Percentiles rank a stretch among this genome's conserved stretches.
These are phyloP conservation scores for Aspergillus sclerotioniger DNA, from an alignment of 495 filamentous ascomycete species.

Conservation along the genomic window DNA sequence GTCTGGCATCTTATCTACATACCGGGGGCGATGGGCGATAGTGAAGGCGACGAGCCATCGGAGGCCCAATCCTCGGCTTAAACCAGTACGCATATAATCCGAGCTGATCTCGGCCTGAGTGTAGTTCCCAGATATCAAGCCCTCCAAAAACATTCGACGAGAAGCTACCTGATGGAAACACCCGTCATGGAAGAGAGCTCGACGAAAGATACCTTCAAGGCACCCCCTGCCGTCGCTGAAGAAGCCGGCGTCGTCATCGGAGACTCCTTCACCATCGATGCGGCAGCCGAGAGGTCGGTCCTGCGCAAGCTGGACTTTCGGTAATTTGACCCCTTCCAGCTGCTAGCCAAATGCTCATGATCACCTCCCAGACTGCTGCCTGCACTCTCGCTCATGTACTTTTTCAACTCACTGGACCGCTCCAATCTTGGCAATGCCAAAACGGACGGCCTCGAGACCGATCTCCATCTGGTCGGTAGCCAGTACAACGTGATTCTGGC, in stretches of 20 bases:
- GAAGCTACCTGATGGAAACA: too few species aligned
- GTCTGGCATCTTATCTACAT: too few species aligned
- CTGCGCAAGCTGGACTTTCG: conserved; percentile 11
- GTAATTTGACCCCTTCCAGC: neutral
- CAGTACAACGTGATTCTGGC: conserved; percentile 62
- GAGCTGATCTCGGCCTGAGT: too few species aligned
- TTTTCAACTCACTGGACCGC: conserved; percentile 55
- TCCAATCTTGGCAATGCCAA: conserved; percentile 62
- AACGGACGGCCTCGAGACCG: conserved; percentile 47
- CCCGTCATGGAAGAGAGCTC: neutral
- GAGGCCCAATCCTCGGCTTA: too few species aligned
- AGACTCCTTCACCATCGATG: conserved; percentile 1
- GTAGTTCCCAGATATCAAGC: too few species aligned
- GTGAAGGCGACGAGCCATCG: too few species aligned
- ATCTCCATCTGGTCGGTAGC: conserved; percentile 49
- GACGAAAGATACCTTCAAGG: neutral
- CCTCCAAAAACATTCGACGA: too few species aligned
- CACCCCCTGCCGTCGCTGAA: neutral
- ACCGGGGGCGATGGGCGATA: too few species aligned
- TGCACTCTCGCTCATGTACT: conserved; percentile 46
- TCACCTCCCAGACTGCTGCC: conserved; percentile 31
- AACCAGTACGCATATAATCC: too few species aligned
- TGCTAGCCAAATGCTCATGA: neutral
- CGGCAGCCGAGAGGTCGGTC: conserved; percentile 3
- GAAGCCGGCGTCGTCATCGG: neutral